Evolutionary conservation across 495 filamentous ascomycete genomes (phyloP).

Genomic region (Lichenothelia convexa): DNA sequence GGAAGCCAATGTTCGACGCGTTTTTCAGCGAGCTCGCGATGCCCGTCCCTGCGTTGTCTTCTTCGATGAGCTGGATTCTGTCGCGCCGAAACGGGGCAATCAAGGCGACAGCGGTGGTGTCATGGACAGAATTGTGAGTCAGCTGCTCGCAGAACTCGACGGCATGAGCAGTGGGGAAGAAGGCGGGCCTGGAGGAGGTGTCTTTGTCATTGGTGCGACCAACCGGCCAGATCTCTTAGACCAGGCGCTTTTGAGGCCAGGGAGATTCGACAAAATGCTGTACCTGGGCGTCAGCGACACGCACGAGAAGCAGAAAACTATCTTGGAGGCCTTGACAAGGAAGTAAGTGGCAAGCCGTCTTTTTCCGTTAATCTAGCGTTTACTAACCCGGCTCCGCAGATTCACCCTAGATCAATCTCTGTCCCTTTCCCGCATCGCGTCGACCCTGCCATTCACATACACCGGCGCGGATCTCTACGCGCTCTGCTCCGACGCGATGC

Average conservation of each 20-base stretch:
- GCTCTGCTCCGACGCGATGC: constrained; percentile 92
- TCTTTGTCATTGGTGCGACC: constrained; percentile 95
- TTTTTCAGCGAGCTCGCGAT: constrained; percentile 88
- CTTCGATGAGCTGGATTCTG: constrained; percentile 94
- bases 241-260: constrained; percentile 74
- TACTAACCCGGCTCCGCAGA: constrained; percentile 21
- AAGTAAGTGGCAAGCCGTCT: constrained; percentile 37
- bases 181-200: constrained; percentile 58
- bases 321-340: constrained; percentile 81
- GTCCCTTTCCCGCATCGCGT: constrained; percentile 55
- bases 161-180: constrained; percentile 92
- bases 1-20: constrained; percentile 88
- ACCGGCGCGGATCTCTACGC: constrained; percentile 96
- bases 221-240: constrained; percentile 90
- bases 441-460: constrained; percentile 79
- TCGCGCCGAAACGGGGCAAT: constrained; percentile 92
- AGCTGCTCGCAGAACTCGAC: constrained; percentile 86
- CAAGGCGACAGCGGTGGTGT: constrained; percentile 96
- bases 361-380: constrained; percentile 8
- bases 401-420: constrained; percentile 65
- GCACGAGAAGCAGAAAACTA: constrained; percentile 87
- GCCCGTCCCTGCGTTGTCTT: constrained; percentile 96
- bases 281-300: constrained; percentile 93
- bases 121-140: constrained; percentile 96
- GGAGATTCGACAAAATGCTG: constrained; percentile 97